Evolutionary conservation across 2,329 filamentous ascomycete species (phyloP).

Genomic region (Zopfia rhizophila): DNA sequence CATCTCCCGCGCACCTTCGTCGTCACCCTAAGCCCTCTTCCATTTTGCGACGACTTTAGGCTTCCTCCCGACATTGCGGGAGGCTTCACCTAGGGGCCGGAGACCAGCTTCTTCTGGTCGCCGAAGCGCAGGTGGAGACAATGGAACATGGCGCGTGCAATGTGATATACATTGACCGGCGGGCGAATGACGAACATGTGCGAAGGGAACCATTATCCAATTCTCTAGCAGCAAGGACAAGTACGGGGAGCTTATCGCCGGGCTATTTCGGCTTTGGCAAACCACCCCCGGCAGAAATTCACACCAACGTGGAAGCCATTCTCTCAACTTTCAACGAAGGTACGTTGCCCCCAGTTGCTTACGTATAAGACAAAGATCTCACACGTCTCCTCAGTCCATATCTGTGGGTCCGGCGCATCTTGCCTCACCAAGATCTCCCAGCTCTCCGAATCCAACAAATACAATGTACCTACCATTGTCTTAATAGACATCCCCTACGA

Average conservation of each 20-base stretch:
- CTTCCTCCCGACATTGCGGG: conserved; percentile 40
- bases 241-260: conserved; percentile 43
- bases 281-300: conserved; percentile 45
- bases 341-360: conserved; percentile 23
- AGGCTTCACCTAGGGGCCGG: conserved; percentile 34
- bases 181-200: conserved; percentile 54
- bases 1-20: conserved; percentile 13
- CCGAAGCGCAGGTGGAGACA: conserved; percentile 42
- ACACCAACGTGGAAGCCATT: conserved; percentile 52
- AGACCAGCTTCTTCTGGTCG: conserved; percentile 44
- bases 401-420: conserved; percentile 52
- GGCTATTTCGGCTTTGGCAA: conserved; percentile 50
- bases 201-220: conserved; percentile 48
- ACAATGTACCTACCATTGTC: conserved; percentile 51
- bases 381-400: conserved; percentile 46
- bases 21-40: conserved; percentile 19
- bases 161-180: conserved; percentile 57
- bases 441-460: conserved; percentile 44
- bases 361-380: conserved; percentile 12
- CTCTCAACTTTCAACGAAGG: conserved; percentile 55
- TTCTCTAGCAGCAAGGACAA: conserved; percentile 45
- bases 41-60: conserved; percentile 32
- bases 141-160: conserved; percentile 59
- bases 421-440: conserved; percentile 50
- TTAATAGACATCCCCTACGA: conserved; percentile 57